A percentile compares a stretch with the other conserved stretches of the same genome.
phyloP scores from a whole-genome alignment of 164 flowering plant genomes.

The Hamamelis virginiana region DNA sequence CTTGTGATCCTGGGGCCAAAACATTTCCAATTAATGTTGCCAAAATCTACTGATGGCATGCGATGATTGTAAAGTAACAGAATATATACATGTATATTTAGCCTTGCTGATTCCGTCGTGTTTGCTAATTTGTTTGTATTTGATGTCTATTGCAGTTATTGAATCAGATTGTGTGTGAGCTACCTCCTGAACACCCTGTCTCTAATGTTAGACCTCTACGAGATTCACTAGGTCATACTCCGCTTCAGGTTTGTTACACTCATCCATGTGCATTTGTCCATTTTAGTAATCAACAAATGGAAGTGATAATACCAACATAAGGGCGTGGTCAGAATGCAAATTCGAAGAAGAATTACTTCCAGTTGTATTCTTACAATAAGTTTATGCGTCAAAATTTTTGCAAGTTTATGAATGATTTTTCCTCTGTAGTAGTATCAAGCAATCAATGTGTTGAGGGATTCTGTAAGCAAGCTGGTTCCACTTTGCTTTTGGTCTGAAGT shows the following conservation, averaged over 20 bases:
- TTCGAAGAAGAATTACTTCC: background rate
- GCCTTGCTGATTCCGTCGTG: background rate
- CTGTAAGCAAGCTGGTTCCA: too few relatives aligned
- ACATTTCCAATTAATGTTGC: background rate
- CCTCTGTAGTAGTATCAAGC: too few relatives aligned
- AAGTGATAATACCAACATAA: background rate
- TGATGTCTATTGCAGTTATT: conserved; percentile 56
- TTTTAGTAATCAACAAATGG: background rate
- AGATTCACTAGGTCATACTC: conserved; percentile 86
- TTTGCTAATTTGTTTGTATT: conserved; percentile 11
- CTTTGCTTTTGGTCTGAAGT: too few relatives aligned
- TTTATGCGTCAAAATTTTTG: too few relatives aligned
- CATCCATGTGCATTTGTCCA: background rate
- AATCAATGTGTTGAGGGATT: too few relatives aligned
- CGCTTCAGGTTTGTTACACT: conserved; percentile 59
- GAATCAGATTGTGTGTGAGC: conserved; percentile 84
- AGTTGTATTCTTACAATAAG: too few relatives aligned
- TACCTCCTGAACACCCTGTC: conserved; percentile 81
- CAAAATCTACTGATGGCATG: background rate
- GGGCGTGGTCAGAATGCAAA: background rate
- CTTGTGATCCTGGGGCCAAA: background rate
- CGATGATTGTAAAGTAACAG: background rate
- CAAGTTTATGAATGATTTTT: too few relatives aligned
- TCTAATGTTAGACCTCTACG: conserved; percentile 68
- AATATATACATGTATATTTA: background rate